Evolutionary conservation across 257 asterid genomes (phyloP), one percentile per base, ranked within the genome.

Genomic region (Cinchona pubescens): DNA sequence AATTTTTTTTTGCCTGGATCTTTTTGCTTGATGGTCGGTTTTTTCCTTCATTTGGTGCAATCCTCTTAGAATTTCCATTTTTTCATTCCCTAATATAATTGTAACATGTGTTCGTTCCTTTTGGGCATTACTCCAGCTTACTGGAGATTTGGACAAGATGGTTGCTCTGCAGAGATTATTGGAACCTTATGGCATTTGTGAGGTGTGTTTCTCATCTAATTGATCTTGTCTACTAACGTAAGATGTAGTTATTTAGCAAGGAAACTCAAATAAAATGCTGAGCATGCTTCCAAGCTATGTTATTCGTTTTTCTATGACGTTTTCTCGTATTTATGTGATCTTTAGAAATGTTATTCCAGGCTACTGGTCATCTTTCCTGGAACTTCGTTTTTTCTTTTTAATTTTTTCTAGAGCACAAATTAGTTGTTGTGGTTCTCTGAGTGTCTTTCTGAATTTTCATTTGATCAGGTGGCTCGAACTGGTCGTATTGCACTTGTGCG

Each of bases 111-210:
- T n/a, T n/a, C n/a, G n/a, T 25, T 70, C 9, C 18, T 35, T 58
- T 34, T 43, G 21, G n/a, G 67, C 69, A 51, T 27, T 79, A 32
- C 76, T 69, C 69, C 90, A 94, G 98, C 91, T 94, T 74, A 89
- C 96, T 25, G 98, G 98, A 77, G 98, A 89, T 84, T 83, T 92
- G 81, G 87, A 94, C 86, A 94, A 94, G 89, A 94, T 94, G 96
- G 89, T 92, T 76, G 98, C 97, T 79, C 80, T 94, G 88, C 98
- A 94, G 80, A 88, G 98, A 79, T 80, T 90, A 81, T 78, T 94
- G 86, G 98, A 94, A 81, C 97, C 97, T 23, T 94, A 85, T 46
- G 98, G 98, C 81, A 94, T 94, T 83, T 94, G 98, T 80, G 98
- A 94, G 97, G 98, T 94, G 77, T 51, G 82, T 73, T 69, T 78